Percentiles rank a stretch among this genome's conserved stretches.
Evolutionary conservation across 192 early-diverging fungal genomes (phyloP).

Genomic region (Backusella morwellensis): DNA sequence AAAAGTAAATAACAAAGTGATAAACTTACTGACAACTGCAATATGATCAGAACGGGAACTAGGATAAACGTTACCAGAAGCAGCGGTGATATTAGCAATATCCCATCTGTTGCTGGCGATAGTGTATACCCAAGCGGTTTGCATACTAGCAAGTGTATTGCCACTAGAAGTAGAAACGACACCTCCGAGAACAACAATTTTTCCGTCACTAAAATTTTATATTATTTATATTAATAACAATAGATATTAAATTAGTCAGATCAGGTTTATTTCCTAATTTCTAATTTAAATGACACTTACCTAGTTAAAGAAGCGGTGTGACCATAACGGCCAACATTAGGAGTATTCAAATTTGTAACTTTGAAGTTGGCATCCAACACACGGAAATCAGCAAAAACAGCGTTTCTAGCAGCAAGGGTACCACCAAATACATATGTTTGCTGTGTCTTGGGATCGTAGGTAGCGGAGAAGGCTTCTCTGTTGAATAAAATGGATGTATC

Average conservation of each 20-base stretch:
- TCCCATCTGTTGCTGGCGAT: slow-evolving; percentile 19
- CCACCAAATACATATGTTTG: slow-evolving; percentile 27
- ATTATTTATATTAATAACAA: background rate
- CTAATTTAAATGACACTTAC: slow-evolving; percentile 12
- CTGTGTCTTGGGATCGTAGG: background rate
- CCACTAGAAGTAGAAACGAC: background rate
- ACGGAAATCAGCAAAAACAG: slow-evolving; percentile 16
- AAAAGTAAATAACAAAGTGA: slow-evolving; percentile 3
- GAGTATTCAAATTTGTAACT: background rate
- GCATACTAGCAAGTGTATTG: slow-evolving; percentile 7
- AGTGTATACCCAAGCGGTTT: slow-evolving; percentile 17
- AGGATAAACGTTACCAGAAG: background rate
- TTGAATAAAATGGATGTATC: background rate
- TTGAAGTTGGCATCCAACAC: slow-evolving; percentile 10
- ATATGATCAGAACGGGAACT: slow-evolving; percentile 19
- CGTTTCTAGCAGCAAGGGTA: background rate
- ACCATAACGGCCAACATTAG: slow-evolving; percentile 18
- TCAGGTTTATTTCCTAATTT: slow-evolving; percentile 6
- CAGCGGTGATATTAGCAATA: background rate
- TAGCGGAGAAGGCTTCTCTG: slow-evolving; percentile 19
- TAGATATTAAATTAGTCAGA: slow-evolving; percentile 2
- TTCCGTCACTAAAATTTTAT: slow-evolving; percentile 18
- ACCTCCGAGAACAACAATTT: slow-evolving; percentile 34
- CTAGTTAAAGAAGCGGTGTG: slow-evolving; percentile 22
- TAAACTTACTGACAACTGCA: slow-evolving; percentile 30